Conservation (phyloP, 2,329 filamentous ascomycete species). For the Dothideomycetes sp. region DNA sequence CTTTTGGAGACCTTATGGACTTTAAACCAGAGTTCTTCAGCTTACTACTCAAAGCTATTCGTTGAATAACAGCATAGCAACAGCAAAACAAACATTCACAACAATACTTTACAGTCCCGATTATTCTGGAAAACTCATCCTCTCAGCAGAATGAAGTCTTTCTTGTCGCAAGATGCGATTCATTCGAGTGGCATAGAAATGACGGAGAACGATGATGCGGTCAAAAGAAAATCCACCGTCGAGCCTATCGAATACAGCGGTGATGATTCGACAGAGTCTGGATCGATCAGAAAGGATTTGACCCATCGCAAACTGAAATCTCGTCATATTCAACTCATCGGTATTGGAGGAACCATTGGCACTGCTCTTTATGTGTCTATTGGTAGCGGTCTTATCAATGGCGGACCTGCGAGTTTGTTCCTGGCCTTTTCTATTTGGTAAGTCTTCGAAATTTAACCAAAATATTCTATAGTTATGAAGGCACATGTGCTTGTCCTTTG, state of each 20-base stretch:
- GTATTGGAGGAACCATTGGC: conserved; percentile 34
- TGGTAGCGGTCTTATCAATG: conserved; percentile 37
- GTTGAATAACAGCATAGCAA: conserved; percentile 13
- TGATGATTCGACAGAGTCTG: neutral
- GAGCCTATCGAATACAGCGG: neutral
- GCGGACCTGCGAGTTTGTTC: conserved; percentile 38
- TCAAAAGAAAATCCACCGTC: conserved; percentile 5
- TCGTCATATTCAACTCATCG: conserved; percentile 40
- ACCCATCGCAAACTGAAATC: conserved; percentile 37
- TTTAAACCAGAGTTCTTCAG: conserved; percentile 26
- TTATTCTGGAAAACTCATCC: no score
- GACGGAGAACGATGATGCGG: neutral
- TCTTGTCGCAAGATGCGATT: conserved; percentile 3
- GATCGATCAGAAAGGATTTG: conserved; percentile 15
- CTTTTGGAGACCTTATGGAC: conserved; percentile 20
- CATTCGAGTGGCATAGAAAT: conserved; percentile 6
- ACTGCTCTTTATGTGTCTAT: conserved; percentile 42
- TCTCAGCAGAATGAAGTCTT: conserved; percentile 5
- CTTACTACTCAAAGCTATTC: conserved; percentile 26
- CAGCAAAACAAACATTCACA: neutral
- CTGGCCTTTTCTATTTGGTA: conserved; percentile 37
- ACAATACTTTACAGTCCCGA: neutral
- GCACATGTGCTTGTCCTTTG: neutral
- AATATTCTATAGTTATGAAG: neutral
- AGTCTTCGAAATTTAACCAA: conserved; percentile 7